phyloP scores from a whole-genome alignment of 2,329 filamentous ascomycete genomes.

The Cordyceps javanica region DNA sequence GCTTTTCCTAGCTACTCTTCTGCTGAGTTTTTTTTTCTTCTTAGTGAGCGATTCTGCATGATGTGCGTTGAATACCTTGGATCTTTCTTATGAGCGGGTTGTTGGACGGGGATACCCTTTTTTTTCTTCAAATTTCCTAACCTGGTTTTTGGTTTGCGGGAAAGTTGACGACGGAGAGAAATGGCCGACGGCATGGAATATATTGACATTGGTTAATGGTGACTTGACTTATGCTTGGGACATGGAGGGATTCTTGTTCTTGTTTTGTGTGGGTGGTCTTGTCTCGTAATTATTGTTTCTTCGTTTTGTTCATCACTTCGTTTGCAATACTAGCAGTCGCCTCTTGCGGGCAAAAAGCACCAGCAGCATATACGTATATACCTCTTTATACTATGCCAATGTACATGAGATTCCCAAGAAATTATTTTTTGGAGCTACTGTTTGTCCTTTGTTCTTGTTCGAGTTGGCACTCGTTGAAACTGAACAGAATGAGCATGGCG shows the following conservation, averaged over 20 bases:
- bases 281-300: background rate
- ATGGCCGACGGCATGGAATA: no score
- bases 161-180: background rate
- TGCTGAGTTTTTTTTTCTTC: background rate
- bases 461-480: background rate
- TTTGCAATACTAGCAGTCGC: background rate
- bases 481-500: no score
- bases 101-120: slow-evolving; percentile 11
- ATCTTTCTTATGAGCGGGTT: background rate
- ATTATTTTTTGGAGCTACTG: background rate
- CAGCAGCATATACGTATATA: background rate
- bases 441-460: background rate
- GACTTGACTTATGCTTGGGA: background rate
- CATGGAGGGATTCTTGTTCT: background rate
- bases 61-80: background rate
- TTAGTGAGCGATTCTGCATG: slow-evolving; percentile 5
- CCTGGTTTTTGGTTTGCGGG: background rate
- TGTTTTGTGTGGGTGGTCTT: background rate
- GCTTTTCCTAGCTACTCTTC: background rate
- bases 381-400: background rate
- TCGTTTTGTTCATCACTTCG: background rate
- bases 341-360: background rate
- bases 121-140: background rate
- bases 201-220: background rate
- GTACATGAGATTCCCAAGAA: background rate